A percentile compares a stretch with the other conserved stretches of the same genome.
Conservation (phyloP, 1,284 basidiomycete genomes). For the Sparassis latifolia region DNA sequence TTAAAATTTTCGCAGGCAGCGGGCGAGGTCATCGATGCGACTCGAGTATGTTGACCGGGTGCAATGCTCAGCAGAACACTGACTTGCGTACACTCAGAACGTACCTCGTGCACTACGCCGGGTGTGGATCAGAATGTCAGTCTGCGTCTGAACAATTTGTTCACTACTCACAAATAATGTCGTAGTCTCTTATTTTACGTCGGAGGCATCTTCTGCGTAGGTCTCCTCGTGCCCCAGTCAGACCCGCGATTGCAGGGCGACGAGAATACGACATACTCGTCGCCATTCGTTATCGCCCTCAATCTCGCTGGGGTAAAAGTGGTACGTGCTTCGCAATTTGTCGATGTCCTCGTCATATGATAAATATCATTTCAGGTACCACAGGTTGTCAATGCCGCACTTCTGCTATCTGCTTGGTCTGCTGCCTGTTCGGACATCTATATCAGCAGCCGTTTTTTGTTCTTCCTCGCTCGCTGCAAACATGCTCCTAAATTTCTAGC, state of each 20-base stretch:
- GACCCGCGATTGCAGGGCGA: constrained; percentile 29
- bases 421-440: constrained; percentile 48
- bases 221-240: constrained; percentile 42
- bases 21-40: constrained; percentile 27
- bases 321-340: constrained; percentile 7
- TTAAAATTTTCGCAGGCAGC: constrained; percentile 22
- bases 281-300: constrained; percentile 44
- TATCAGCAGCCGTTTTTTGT: constrained; percentile 44
- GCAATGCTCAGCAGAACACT: no score
- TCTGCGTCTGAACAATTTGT: not conserved
- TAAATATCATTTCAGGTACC: constrained; percentile 36
- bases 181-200: constrained; percentile 24
- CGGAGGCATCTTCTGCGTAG: constrained; percentile 35
- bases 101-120: constrained; percentile 38
- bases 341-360: not conserved
- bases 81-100: constrained; percentile 22
- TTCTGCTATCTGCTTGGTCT: constrained; percentile 45
- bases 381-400: constrained; percentile 31
- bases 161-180: not conserved
- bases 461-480: constrained; percentile 38
- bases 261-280: constrained; percentile 31
- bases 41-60: constrained; percentile 12
- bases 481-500: constrained; percentile 35
- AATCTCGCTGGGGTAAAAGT: constrained; percentile 35
- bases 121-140: constrained; percentile 50